A percentile compares a stretch with the other conserved stretches of the same genome.
These are phyloP conservation scores for Scleroderma citrinum DNA, from an alignment of 768 basidiomycete genomes.

Conservation along the genomic window DNA sequence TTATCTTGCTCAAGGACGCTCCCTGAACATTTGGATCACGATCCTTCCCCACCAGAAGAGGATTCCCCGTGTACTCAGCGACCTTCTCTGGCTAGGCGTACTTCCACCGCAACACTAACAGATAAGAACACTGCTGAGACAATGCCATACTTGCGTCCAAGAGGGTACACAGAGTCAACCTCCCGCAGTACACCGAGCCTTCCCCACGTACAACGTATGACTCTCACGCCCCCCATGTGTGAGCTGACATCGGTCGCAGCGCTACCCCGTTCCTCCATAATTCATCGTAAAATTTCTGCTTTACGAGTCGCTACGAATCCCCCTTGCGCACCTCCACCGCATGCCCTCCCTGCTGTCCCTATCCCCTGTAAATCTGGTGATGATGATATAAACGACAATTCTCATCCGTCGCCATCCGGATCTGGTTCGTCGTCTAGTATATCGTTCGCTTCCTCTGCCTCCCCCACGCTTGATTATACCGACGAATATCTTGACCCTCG, in stretches of 20 bases:
- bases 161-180: slow-evolving; percentile 43
- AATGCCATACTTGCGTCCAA: slow-evolving; percentile 38
- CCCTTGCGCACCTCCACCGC: slow-evolving; percentile 45
- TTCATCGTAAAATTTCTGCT: slow-evolving; percentile 39
- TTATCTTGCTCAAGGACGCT: background rate
- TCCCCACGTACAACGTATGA: slow-evolving; percentile 14
- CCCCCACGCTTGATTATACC: slow-evolving; percentile 24
- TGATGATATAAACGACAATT: slow-evolving; percentile 6
- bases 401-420: slow-evolving; percentile 1
- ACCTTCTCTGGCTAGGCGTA: slow-evolving; percentile 18
- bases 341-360: slow-evolving; percentile 40
- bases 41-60: slow-evolving; percentile 10
- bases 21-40: background rate
- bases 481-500: slow-evolving; percentile 23
- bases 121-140: slow-evolving; percentile 27
- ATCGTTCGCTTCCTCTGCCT: slow-evolving; percentile 39
- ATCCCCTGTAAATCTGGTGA: background rate
- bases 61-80: slow-evolving; percentile 7
- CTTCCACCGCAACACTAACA: slow-evolving; percentile 28
- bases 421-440: no score
- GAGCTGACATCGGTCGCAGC: slow-evolving; percentile 8
- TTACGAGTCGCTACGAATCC: slow-evolving; percentile 36
- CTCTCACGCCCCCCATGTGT: slow-evolving; percentile 4
- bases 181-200: slow-evolving; percentile 28
- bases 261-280: slow-evolving; percentile 18